Conservation (phyloP, 139 green algal genomes). For the Tetratostichococcus sp. region DNA sequence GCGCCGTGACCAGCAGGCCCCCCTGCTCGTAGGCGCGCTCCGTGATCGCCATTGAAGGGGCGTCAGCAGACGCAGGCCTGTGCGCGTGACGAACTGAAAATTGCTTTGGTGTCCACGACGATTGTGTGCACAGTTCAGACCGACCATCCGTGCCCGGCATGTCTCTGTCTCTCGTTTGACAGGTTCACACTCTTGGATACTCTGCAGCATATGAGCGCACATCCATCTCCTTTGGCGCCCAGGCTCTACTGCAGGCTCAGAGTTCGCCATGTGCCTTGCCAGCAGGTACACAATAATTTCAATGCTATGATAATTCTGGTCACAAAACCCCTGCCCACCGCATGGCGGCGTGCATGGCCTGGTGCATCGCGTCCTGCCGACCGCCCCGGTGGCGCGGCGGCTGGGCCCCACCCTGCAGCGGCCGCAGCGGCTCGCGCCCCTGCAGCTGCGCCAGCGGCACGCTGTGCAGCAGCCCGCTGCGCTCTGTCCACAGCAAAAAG, state of each 20-base stretch:
- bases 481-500: conserved; percentile 70
- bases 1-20: conserved; percentile 45
- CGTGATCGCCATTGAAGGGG: conserved; percentile 29
- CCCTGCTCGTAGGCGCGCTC: conserved; percentile 67
- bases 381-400: not conserved
- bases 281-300: too few relatives aligned
- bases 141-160: too few relatives aligned
- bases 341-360: conserved; percentile 64
- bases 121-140: too few relatives aligned
- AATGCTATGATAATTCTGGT: too few relatives aligned
- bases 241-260: too few relatives aligned
- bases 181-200: too few relatives aligned
- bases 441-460: conserved; percentile 31
- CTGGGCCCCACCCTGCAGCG: conserved; percentile 1
- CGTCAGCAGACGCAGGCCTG: conserved; percentile 25
- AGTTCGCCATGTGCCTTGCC: too few relatives aligned
- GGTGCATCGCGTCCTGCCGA: conserved; percentile 8
- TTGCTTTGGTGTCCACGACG: too few relatives aligned
- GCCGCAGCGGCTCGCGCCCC: not conserved
- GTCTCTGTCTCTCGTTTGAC: too few relatives aligned
- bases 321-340: not conserved
- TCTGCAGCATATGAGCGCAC: too few relatives aligned
- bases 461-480: conserved; percentile 44
- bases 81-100: too few relatives aligned
- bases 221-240: too few relatives aligned